Base-by-base conservation (phyloP, 352 stramenopile species). In the Pythium insidiosum region DNA sequence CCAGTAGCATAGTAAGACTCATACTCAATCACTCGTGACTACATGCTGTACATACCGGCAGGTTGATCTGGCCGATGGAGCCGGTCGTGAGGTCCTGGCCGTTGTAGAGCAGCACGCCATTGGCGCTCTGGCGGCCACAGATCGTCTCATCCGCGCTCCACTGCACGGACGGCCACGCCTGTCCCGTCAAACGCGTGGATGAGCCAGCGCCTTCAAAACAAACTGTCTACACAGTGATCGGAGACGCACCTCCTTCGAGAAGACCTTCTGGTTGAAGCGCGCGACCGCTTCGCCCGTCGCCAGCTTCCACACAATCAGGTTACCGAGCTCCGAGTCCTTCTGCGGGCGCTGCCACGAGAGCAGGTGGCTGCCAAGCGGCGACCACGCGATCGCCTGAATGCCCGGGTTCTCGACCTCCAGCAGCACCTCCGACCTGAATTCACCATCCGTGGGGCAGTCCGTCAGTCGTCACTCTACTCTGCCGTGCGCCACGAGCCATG, bases 101-200 rank as follows among this genome's bases (percentile, higher is more conserved):
- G 24, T 77, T 80, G 66, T 91, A 90, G 23, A 91, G 63, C 56
- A 83, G 65, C 13, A 93, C 76, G 11, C 77, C 75, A 45, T 86
- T 88, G 3, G 60, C 65, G 25, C 73, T 89, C 56, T 86, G 73
- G 30, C 81, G 81, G 2, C 62, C 81, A 33, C 80, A 88, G 35
- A 93, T 91, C 11, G 66, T 74, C 61, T 97, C 88, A 43, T 97
- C 84, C 23, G 71, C 77, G 26, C 74, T 95, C 88, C 88, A 97
- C 52, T 96, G 78, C 16, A 97, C 59, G 41, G 78, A 87, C 15
- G 88, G 88, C 88, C 88, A 97, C 53, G 81, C 76, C 80, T 93
- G 40, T 25, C 29, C 21, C 11, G 16, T 52, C 42, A 6, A 21
- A 6, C 2, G 29, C 46, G n/a, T n/a, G n/a, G n/a, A n/a, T n/a